Evolutionary conservation across 306 rosid genomes (phyloP), one percentile per base, ranked within the genome.

Genomic region (Sphenostylis stenocarpa): DNA sequence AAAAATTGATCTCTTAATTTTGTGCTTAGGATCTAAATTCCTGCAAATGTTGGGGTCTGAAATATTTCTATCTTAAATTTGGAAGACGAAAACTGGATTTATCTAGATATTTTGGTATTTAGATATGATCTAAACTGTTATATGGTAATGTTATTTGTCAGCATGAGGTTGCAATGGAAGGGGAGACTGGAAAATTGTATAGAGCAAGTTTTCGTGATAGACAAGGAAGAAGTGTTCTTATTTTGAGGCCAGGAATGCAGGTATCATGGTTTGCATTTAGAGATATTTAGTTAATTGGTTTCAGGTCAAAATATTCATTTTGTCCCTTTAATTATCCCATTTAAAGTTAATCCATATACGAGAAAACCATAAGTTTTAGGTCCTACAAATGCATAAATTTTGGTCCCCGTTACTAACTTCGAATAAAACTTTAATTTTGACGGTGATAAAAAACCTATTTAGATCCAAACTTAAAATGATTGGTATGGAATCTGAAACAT

Each of bases 161-260:
- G 88, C 47, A 74, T 24, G 88, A 85, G 79, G 86, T 85, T 56
- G 86, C 86, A 14, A 43, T 36, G 72, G 88, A 85, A 74, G 88
- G 88, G 43, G 88, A 85, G 73, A 85, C 88, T 4, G 98, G 97
- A 62, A 91, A 94, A 87, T 41, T 90, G 68, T 94, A 86, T 43
- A 85, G 94, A 80, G 97, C 98, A 70, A 60, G 77, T 70, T 91
- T 94, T 82, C 91, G 72, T 57, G 97, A 91, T 75, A 89, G 91
- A 15, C 78, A 83, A 47, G 98, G 97, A 75, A 81, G 86, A 56
- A 33, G 11, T 74, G 88, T 85, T 55, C 88, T 85, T 78, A 82
- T 85, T 56, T 48, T 81, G 65, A 85, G 88, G 77, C 88, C 88
- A 6, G 86, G 88, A 78, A 78, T 85, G 88, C 88, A 85, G 86